These are phyloP conservation scores for Sporothrix brasiliensis DNA, from an alignment of 2,329 filamentous ascomycete species.

Conservation along the genomic window DNA sequence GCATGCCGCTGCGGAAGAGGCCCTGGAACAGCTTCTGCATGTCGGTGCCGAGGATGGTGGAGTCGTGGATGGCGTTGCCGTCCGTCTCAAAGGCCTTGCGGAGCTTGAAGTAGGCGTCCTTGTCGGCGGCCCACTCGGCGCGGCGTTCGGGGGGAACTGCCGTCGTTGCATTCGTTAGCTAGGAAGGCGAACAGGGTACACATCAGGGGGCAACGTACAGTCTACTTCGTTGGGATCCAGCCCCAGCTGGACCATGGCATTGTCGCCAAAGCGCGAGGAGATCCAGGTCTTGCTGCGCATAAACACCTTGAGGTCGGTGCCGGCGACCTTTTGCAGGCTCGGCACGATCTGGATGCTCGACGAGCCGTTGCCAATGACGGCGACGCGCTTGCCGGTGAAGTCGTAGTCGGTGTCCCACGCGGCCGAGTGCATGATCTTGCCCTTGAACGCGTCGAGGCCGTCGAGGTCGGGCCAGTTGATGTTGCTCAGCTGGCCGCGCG, in stretches of 20 bases:
- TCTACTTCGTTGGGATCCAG: slow-evolving; percentile 45
- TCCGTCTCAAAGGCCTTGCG: slow-evolving; percentile 51
- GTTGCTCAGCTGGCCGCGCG: slow-evolving; percentile 50
- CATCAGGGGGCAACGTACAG: slow-evolving; percentile 40
- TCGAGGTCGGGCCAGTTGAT: slow-evolving; percentile 50
- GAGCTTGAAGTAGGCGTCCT: slow-evolving; percentile 46
- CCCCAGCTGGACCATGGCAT: slow-evolving; percentile 49
- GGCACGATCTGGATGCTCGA: slow-evolving; percentile 59
- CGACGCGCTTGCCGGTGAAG: slow-evolving; percentile 53
- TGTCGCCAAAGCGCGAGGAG: slow-evolving; percentile 51
- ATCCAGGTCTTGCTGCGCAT: slow-evolving; percentile 57
- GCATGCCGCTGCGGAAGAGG: slow-evolving; percentile 47
- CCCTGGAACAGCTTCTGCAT: slow-evolving; percentile 43
- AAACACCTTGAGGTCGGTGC: slow-evolving; percentile 50
- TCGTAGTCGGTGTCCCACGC: slow-evolving; percentile 53
- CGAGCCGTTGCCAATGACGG: slow-evolving; percentile 57
- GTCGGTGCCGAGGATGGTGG: slow-evolving; percentile 45
- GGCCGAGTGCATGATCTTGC: slow-evolving; percentile 52
- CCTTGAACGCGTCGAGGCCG: slow-evolving; percentile 48
- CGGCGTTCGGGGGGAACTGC: slow-evolving; percentile 47
- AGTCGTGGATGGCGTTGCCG: slow-evolving; percentile 49
- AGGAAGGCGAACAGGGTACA: slow-evolving; percentile 36
- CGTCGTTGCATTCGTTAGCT: slow-evolving; percentile 32
- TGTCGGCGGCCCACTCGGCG: slow-evolving; percentile 45
- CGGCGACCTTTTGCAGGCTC: slow-evolving; percentile 49